phyloP scores from a whole-genome alignment of 2,329 filamentous ascomycete genomes.

The Curvularia sp. region DNA sequence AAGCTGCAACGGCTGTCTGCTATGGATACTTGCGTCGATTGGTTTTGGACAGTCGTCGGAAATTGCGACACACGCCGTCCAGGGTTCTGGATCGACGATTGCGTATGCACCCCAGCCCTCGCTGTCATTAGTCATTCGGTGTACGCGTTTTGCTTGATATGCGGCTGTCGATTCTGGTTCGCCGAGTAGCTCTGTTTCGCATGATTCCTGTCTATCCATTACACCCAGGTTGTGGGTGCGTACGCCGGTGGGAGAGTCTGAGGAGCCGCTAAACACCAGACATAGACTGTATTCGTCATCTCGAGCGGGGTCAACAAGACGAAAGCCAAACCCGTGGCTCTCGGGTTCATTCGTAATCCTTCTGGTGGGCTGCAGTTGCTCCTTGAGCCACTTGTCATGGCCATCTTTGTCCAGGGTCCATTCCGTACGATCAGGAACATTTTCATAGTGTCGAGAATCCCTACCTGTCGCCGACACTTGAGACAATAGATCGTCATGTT shows the following conservation, averaged over 20 bases:
- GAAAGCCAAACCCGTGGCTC: slow-evolving; percentile 16
- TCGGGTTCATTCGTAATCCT: slow-evolving; percentile 1
- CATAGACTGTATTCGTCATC: slow-evolving; percentile 27
- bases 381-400: slow-evolving; percentile 8
- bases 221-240: slow-evolving; percentile 6
- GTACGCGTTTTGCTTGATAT: slow-evolving; percentile 17
- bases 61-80: slow-evolving; percentile 36
- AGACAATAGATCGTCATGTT: background rate
- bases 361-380: background rate
- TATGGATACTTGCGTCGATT: slow-evolving; percentile 17
- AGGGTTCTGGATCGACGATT: slow-evolving; percentile 39
- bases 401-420: background rate
- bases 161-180: slow-evolving; percentile 23
- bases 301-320: slow-evolving; percentile 26
- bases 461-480: slow-evolving; percentile 10
- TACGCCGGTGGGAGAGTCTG: slow-evolving; percentile 12
- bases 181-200: slow-evolving; percentile 22
- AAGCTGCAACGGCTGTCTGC: slow-evolving; percentile 27
- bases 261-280: slow-evolving; percentile 27
- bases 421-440: background rate
- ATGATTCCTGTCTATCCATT: slow-evolving; percentile 17
- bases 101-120: slow-evolving; percentile 11
- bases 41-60: slow-evolving; percentile 31
- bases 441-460: background rate
- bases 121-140: slow-evolving; percentile 16